Evolutionary conservation across 2,329 filamentous ascomycete species (phyloP), one percentile per base, ranked within the genome.

Genomic region (Ophiocordyceps robertsii): DNA sequence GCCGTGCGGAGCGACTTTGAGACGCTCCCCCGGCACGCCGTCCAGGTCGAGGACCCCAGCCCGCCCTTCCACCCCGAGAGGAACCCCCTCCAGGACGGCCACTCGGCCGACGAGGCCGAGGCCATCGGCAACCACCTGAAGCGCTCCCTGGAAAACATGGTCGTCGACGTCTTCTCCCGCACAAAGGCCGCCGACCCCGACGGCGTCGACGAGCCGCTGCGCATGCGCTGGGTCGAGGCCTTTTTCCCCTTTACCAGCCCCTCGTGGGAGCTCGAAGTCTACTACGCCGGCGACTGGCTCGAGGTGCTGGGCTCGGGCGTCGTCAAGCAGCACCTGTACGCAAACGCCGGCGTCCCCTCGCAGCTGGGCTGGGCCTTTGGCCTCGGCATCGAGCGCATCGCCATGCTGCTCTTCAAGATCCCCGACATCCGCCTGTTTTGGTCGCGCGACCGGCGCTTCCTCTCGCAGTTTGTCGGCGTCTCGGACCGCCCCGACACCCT

Each of bases 241-340:
- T 96, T 92, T 64, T 98, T 98, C 65, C 92, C 92, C 33, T 96
- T 96, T 60, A 98, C 92, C 1, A 89, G 82, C 44, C 92, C 92
- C 0, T 92, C 84, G 7, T 98, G 87, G 84, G 92, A 98, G 60
- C 73, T 98, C 21, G 92, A 98, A 58, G 87, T 98, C 10, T 89
- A 85, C 69, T 95, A 90, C 75, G 81, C 83, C 51, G 89, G 85
- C 29, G 84, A 93, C 58, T 98, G 92, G 92, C 79, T 98, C 30
- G 92, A 98, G 64, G 80, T 96, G 5, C 73, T 98, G 1, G 92
- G 92, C n/a, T 93, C 82, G 53, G 92, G 92, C 31, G 78, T 98
- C 31, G 82, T 92, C 36, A 79, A 86, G 59, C 92, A 98, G 60
- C 71, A 81, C 27, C 72, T 98, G 31, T 76, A 92, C 47, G 75